Conservation (phyloP, 1,284 basidiomycete genomes). For the Termitomyces sp. region DNA sequence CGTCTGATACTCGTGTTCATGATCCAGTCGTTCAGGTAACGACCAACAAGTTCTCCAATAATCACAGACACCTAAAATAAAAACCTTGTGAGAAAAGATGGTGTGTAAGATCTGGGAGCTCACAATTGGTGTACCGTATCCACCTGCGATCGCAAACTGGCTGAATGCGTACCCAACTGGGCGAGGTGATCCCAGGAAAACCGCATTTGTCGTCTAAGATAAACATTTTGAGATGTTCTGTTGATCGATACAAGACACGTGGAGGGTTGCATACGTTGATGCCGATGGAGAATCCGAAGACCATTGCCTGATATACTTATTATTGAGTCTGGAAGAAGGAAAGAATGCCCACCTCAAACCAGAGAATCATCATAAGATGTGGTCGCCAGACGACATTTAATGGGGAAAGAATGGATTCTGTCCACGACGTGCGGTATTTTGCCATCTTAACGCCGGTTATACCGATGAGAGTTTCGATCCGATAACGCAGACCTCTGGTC, state of each 20-base stretch:
- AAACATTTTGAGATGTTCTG: not conserved
- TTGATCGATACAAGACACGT: not conserved
- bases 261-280: constrained; percentile 52
- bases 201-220: constrained; percentile 59
- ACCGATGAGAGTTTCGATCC: constrained; percentile 61
- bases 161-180: constrained; percentile 58
- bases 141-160: constrained; percentile 48
- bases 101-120: constrained; percentile 9
- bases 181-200: constrained; percentile 57
- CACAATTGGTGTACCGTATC: constrained; percentile 64
- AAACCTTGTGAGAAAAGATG: not conserved
- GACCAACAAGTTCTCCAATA: constrained; percentile 65
- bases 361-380: constrained; percentile 49
- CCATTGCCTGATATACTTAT: constrained; percentile 34
- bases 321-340: not conserved
- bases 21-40: constrained; percentile 65
- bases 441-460: constrained; percentile 60
- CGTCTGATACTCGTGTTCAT: constrained; percentile 52
- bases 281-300: constrained; percentile 70
- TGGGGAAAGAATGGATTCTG: constrained; percentile 39
- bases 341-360: constrained; percentile 47
- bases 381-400: constrained; percentile 61
- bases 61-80: constrained; percentile 26
- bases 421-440: constrained; percentile 56
- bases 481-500: constrained; percentile 44